Percentiles rank a stretch among this genome's conserved stretches.
These are phyloP conservation scores for Sarcomyxa edulis DNA, from an alignment of 768 basidiomycete genomes.

Conservation along the genomic window DNA sequence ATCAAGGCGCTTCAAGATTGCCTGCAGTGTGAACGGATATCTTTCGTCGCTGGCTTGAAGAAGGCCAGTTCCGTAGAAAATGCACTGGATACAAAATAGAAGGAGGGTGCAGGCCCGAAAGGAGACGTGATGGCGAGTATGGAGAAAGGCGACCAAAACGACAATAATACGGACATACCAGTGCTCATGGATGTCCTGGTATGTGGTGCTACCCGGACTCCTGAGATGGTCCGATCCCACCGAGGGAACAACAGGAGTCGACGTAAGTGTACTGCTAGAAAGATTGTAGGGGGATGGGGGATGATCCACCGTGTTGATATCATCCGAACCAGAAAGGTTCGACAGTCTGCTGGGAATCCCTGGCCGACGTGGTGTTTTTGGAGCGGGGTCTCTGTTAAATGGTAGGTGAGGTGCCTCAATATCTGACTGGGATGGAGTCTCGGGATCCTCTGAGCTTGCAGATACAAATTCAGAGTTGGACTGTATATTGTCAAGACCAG, in stretches of 20 bases:
- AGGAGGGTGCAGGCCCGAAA: conserved; percentile 14
- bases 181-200: conserved; percentile 2
- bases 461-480: too few species aligned
- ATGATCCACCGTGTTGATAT: background rate
- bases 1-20: conserved; percentile 2
- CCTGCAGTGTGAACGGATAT: conserved; percentile 2
- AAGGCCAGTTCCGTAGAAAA: conserved; percentile 5
- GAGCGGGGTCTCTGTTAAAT: too few species aligned
- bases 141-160: conserved; percentile 13
- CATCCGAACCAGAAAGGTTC: background rate
- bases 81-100: conserved; percentile 8
- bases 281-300: too few species aligned
- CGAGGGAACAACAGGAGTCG: too few species aligned
- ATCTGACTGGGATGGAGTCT: too few species aligned
- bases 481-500: too few species aligned
- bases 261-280: too few species aligned
- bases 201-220: too few species aligned
- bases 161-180: conserved; percentile 12
- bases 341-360: background rate
- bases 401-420: too few species aligned
- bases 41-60: background rate
- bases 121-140: conserved; percentile 15
- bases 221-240: too few species aligned
- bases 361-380: too few species aligned
- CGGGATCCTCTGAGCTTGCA: too few species aligned